These are phyloP conservation scores for Phytophthora quininea DNA, from an alignment of 352 stramenopile species.

Conservation along the genomic window DNA sequence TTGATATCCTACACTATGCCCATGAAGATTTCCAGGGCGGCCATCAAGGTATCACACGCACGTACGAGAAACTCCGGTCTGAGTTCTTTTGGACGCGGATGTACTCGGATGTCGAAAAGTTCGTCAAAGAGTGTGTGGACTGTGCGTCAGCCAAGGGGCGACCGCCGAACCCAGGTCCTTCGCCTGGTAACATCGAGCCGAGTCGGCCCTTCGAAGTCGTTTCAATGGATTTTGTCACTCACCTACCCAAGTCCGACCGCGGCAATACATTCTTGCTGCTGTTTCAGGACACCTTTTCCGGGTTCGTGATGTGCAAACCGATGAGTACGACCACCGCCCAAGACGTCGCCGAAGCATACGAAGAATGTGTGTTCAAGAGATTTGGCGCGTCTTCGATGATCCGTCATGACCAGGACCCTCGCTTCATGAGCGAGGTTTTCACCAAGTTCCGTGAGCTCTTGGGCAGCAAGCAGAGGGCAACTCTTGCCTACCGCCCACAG, in stretches of 20 bases:
- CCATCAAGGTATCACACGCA: constrained; percentile 8
- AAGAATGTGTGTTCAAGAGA: neutral
- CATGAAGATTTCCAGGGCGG: neutral
- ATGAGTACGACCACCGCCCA: neutral
- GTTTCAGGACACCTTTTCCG: neutral
- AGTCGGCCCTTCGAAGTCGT: neutral
- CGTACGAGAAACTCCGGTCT: constrained; percentile 8
- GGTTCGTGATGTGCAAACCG: neutral
- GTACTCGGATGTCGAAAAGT: neutral
- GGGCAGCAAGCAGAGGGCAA: constrained; percentile 3
- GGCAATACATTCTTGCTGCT: neutral
- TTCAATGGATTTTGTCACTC: constrained; percentile 2
- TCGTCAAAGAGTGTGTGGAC: neutral
- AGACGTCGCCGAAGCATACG: neutral
- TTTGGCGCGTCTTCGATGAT: neutral
- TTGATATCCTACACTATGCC: constrained; percentile 3
- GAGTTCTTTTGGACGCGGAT: constrained; percentile 10
- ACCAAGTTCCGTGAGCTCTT: constrained; percentile 1
- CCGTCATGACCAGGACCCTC: neutral
- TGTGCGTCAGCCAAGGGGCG: neutral
- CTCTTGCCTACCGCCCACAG: constrained; percentile 12
- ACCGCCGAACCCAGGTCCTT: constrained; percentile 7
- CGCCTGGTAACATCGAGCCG: constrained; percentile 5
- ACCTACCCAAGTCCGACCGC: neutral
- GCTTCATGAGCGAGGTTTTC: neutral